phyloP scores from a whole-genome alignment of 495 filamentous ascomycete species.

The Copromyces sp. region DNA sequence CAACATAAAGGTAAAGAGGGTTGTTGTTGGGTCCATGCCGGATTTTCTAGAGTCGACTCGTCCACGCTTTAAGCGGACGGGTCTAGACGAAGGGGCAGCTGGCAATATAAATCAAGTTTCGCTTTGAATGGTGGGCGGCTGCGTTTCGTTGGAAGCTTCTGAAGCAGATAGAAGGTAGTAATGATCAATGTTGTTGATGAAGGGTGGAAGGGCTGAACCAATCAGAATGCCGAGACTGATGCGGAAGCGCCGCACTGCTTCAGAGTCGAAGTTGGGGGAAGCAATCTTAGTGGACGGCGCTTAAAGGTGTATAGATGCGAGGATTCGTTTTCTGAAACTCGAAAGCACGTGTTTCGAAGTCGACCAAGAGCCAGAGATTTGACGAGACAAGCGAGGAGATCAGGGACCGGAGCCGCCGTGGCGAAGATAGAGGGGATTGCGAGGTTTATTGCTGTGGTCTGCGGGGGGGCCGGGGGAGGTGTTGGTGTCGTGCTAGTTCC shows the following conservation, averaged over 20 bases:
- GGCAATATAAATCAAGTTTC: conserved; percentile 18
- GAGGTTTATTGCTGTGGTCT: neutral
- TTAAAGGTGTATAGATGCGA: conserved; percentile 20
- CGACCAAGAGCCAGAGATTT: neutral
- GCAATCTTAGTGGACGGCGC: conserved; percentile 23
- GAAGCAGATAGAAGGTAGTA: conserved; percentile 1
- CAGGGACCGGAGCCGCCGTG: neutral
- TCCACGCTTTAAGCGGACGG: conserved; percentile 14
- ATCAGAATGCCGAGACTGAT: conserved; percentile 12
- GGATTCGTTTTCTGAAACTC: conserved; percentile 11
- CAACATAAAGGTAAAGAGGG: conserved; percentile 66
- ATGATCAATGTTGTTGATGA: conserved; percentile 3
- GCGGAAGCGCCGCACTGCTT: conserved; percentile 28
- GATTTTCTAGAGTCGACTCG: conserved; percentile 11
- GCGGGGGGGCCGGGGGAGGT: neutral
- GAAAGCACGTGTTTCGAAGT: neutral
- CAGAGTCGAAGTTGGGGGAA: conserved; percentile 2
- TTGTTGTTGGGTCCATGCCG: conserved; percentile 57
- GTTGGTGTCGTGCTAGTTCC: neutral
- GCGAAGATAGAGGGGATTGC: neutral
- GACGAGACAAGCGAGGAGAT: conserved; percentile 1
- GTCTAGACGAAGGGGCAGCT: conserved; percentile 6
- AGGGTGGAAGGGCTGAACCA: conserved; percentile 15
- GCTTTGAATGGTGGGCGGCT: conserved; percentile 3
- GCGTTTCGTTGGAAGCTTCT: conserved; percentile 5